Base-by-base conservation (phyloP, 768 basidiomycete genomes). In the Boletus rufocinnamomeus region DNA sequence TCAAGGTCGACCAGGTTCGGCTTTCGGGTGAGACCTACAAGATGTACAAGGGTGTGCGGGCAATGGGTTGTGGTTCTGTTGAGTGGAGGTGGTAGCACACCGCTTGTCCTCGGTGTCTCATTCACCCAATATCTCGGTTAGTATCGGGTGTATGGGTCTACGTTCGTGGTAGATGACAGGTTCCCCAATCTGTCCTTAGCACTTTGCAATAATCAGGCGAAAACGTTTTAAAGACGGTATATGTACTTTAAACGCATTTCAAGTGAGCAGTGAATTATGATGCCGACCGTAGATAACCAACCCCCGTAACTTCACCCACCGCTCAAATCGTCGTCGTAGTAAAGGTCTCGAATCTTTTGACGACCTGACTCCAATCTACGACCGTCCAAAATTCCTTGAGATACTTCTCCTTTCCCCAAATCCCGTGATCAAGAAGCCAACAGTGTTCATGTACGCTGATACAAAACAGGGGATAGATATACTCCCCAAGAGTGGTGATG, bases 361-460 rank as follows among this genome's bases (percentile, higher is more conserved):
- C 68, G 59, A 89, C 83, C 67, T 82, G 84, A 40, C 74, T 65
- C 93, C 93, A 96, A 70, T 96, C 80, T 53, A 95, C 72, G 23
- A 88, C 89, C 11, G 77, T 79, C 92, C 93, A 96, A 75, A 95
- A 93, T 68, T 86, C 81, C 65, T 80, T 83, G 69, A 95, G 69
- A 81, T 93, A 96, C 64, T 82, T 82, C 70, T 95, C 92, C 74
- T 92, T 91, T 27, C 94, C 93, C 91, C 91, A 94, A 6, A 96
- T 83, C 6, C 93, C 93, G 63, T 88, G 93, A 40, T 89, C 91
- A 23, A 89, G 87, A 67, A 96, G 79, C 91, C 93, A 96, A 28
- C 88, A 87, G 63, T 93, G 93, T 72, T 94, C 92, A 64, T 93
- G 83, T 6, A 91, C 83, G 44, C 86, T 85, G 51, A 94, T 68